Evolutionary conservation across 495 filamentous ascomycete species (phyloP), one percentile per base, ranked within the genome.

Genomic region (Penicillium tannophilum): DNA sequence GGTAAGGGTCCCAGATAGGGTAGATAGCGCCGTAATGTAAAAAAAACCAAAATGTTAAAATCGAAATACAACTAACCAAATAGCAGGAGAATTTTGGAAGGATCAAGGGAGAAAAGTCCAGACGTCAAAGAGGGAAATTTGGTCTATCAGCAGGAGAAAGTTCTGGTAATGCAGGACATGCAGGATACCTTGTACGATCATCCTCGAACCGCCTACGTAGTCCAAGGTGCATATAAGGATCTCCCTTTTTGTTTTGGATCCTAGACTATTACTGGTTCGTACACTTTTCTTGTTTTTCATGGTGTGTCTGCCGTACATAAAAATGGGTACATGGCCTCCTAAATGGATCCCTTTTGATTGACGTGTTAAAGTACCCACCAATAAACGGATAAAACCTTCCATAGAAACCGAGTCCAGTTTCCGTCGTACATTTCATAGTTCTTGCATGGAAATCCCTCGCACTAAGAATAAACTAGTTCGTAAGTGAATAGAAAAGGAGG

Each of bases 1-100:
- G 60, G 60, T 65, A 49, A 61, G 50, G 54, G 41, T 52, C 39
- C 48, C 52, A 47, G 42, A 55, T 61, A 46, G 45, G 54, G 43
- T 24, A 50, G 52, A 54, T 31, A 31, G 54, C 50, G 50, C 49
- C 47, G 54, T 31, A 44, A 16, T 20, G 19, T 53, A 39, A 41
- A 41, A 16, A 43, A 16, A 44, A 63, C 55, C 59, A 36, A 48
- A 24, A 45, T 23, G 41, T 55, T 52, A 56, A 54, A 30, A 35
- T 53, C 14, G 44, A 28, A 46, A 56, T 45, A 17, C 42, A 47
- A 46, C 45, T n/a, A 46, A 63, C 55, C 60, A 42, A 51, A 16
- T 48, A 53, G 52, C 48, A 52, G 42, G 47, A 36, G 33, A 14
- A 14, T 12, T 36, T 23, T 23, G 20, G 39, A 58, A 56, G 39